Evolutionary conservation across 2,329 filamentous ascomycete genomes (phyloP), one percentile per base, ranked within the genome.

Genomic region (Xylariaceae sp.): DNA sequence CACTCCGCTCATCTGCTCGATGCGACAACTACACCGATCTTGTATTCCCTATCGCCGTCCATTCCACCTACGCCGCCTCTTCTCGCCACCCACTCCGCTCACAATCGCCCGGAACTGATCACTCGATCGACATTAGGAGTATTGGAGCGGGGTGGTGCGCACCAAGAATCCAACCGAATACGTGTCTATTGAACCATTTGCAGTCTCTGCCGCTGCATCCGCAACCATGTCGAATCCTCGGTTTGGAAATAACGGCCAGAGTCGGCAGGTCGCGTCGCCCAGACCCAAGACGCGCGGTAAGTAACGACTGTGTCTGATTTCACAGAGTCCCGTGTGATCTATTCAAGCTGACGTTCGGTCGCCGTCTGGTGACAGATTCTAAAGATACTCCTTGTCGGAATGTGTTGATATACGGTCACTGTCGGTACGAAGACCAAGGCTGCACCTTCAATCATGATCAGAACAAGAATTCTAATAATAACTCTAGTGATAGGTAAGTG

Each of bases 321-420:
- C 23, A 5, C 23, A 30, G 23, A 30, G 23, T 30, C 23, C 23
- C 23, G 23, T 30, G 23, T 30, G 23, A 30, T 30, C 23, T 30
- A 30, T 5, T 30, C 23, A 30, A 30, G 23, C 65, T 69, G 61
- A 71, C 15, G 18, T 37, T 52, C 39, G 53, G 47, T 52, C 51
- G 61, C 52, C 57, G 30, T 51, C 17, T 54, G 39, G 34, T 30
- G 23, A 30, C 9, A 88, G 88, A 90, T 76, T 89, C 89, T 73
- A 95, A 93, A 76, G 92, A 95, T 73, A 96, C 90, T 5, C 82
- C 93, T 59, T 97, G 92, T 77, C 88, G 92, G 71, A 96, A 97
- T 76, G 88, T 97, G 62, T 83, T 92, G 63, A 96, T 97, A 69
- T 96, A 96, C 74, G 92, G 92, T 58, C 89, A 93, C 75, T 97